phyloP scores from a whole-genome alignment of 2,329 filamentous ascomycete genomes.

The Didymella glomerata region DNA sequence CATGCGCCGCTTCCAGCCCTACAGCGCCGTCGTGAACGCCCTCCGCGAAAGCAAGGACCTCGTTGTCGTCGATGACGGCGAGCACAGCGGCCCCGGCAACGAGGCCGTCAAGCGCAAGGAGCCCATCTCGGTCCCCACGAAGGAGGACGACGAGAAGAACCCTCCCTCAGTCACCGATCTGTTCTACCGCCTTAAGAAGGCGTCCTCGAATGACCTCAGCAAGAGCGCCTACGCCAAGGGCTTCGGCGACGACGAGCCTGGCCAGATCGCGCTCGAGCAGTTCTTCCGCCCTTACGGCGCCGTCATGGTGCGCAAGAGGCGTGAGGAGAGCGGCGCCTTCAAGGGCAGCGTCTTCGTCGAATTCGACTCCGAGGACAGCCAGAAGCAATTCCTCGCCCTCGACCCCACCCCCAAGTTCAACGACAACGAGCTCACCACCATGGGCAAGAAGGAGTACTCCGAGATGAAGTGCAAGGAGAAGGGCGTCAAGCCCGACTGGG shows the following conservation, averaged over 20 bases:
- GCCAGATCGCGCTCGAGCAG: conserved; percentile 92
- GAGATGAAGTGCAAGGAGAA: conserved; percentile 58
- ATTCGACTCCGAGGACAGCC: conserved; percentile 80
- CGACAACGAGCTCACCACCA: conserved; percentile 78
- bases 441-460: conserved; percentile 88
- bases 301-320: conserved; percentile 85
- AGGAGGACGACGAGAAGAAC: conserved; percentile 42
- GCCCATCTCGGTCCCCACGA: conserved; percentile 58
- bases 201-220: conserved; percentile 71
- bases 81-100: conserved; percentile 60
- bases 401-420: conserved; percentile 87
- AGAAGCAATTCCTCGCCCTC: conserved; percentile 79
- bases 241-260: conserved; percentile 85
- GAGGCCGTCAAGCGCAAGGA: conserved; percentile 72
- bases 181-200: conserved; percentile 60
- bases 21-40: conserved; percentile 81
- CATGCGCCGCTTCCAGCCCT: conserved; percentile 94
- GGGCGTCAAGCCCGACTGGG: conserved; percentile 54
- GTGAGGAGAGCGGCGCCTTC: conserved; percentile 74
- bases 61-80: conserved; percentile 75
- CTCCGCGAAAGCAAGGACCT: conserved; percentile 79
- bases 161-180: conserved; percentile 51
- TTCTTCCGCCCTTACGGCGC: conserved; percentile 86
- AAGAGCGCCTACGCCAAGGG: conserved; percentile 92
- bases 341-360: conserved; percentile 98